Evolutionary conservation across 257 asterid species (phyloP).

Genomic region (Solanum medicagineum): DNA sequence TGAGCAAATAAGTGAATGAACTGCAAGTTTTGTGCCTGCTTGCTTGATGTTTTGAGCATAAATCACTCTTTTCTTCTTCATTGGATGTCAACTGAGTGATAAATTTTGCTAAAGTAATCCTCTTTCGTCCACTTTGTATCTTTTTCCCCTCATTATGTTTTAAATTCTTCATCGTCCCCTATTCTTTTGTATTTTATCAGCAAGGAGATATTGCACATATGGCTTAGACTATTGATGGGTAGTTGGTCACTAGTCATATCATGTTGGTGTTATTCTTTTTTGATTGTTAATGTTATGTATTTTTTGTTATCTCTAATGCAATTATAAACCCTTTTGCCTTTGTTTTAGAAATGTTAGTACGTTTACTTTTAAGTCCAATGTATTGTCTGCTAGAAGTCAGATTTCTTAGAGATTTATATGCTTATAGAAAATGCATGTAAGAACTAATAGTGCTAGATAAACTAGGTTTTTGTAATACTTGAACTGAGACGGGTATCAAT

Average conservation of each 20-base stretch:
- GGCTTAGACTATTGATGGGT: background rate
- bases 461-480: background rate
- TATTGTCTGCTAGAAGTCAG: background rate
- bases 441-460: background rate
- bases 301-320: background rate
- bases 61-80: background rate
- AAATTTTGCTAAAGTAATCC: background rate
- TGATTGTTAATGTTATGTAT: background rate
- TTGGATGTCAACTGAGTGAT: background rate
- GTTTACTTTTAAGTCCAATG: background rate
- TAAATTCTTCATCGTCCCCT: background rate
- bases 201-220: background rate
- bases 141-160: background rate
- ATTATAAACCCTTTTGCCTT: background rate
- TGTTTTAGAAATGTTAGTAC: background rate
- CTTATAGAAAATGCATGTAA: background rate
- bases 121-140: background rate
- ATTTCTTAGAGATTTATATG: background rate
- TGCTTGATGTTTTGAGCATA: background rate
- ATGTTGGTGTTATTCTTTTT: background rate
- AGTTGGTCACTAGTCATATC: background rate
- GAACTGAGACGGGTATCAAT: background rate
- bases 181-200: background rate
- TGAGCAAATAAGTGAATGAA: background rate
- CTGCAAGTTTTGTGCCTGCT: background rate